Percentiles rank a stretch among this genome's conserved stretches.
Evolutionary conservation across 345 rosid species (phyloP).

Genomic region (Citrus medica): DNA sequence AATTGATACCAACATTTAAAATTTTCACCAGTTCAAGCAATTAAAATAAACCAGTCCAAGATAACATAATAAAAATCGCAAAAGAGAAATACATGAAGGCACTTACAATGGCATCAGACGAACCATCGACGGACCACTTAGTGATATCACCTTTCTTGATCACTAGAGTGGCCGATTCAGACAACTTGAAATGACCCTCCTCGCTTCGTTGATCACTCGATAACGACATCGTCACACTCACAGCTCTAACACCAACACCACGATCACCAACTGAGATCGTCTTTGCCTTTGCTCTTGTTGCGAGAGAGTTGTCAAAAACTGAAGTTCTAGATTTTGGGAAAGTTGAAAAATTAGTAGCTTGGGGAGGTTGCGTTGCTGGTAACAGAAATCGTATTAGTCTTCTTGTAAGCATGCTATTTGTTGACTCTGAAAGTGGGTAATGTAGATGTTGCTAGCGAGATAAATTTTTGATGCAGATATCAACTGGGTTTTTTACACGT

Average conservation of each 20-base stretch:
- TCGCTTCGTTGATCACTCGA: slow-evolving; percentile 11
- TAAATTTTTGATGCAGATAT: not conserved
- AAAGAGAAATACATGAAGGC: not conserved
- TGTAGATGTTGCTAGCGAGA: not conserved
- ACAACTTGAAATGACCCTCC: slow-evolving; percentile 41
- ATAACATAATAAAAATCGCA: too few species aligned
- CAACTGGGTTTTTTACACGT: not conserved
- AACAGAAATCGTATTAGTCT: not conserved
- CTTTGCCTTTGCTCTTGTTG: not conserved
- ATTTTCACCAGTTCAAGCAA: not conserved
- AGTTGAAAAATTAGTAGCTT: not conserved
- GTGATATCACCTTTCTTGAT: slow-evolving; percentile 85
- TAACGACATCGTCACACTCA: slow-evolving; percentile 42
- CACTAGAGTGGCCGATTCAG: slow-evolving; percentile 46
- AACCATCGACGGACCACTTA: slow-evolving; percentile 65
- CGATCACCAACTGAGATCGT: not conserved
- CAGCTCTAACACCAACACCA: slow-evolving; percentile 14
- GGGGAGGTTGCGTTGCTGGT: not conserved
- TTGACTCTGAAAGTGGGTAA: not conserved
- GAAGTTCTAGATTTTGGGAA: not conserved
- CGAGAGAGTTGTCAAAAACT: not conserved
- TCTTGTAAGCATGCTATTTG: not conserved
- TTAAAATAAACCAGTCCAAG: not conserved
- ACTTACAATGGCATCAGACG: slow-evolving; percentile 80
- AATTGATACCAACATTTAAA: not conserved